Conservation (phyloP, 495 filamentous ascomycete species). For the Elaphomyces granulatus region DNA sequence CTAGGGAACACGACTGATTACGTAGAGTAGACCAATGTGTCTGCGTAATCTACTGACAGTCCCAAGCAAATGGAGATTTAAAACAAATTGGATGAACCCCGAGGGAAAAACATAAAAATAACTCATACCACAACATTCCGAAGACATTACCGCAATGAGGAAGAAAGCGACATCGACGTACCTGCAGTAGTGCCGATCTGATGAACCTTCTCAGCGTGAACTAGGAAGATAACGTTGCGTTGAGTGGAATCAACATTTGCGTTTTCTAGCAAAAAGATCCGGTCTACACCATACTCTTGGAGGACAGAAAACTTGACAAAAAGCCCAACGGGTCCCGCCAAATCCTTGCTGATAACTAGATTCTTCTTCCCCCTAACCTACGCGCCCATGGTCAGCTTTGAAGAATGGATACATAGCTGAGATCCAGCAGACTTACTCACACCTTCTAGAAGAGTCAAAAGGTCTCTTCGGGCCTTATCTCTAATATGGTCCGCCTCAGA, state of each 20-base stretch:
- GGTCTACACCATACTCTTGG: slow-evolving; percentile 92
- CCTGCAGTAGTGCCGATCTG: slow-evolving; percentile 76
- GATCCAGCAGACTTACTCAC: slow-evolving; percentile 57
- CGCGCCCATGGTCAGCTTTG: slow-evolving; percentile 15
- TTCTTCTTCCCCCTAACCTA: slow-evolving; percentile 98
- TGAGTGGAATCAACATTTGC: slow-evolving; percentile 85
- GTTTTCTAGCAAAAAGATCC: slow-evolving; percentile 89
- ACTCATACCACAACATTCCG: too few species aligned
- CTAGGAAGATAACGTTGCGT: slow-evolving; percentile 88
- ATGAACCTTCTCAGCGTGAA: slow-evolving; percentile 70
- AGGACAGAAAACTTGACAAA: slow-evolving; percentile 87
- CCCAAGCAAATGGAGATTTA: slow-evolving; percentile 17
- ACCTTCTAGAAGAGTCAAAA: slow-evolving; percentile 75
- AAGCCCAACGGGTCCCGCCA: slow-evolving; percentile 78
- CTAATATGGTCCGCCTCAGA: slow-evolving; percentile 70
- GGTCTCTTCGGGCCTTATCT: slow-evolving; percentile 71
- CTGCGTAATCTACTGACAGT: slow-evolving; percentile 52
- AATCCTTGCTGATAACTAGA: slow-evolving; percentile 76
- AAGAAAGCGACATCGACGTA: slow-evolving; percentile 36
- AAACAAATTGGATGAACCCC: slow-evolving; percentile 1
- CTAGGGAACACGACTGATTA: slow-evolving; percentile 53
- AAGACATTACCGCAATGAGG: not conserved
- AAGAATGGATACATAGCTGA: too few species aligned
- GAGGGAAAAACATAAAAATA: slow-evolving; percentile 1
- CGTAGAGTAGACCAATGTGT: slow-evolving; percentile 38